Percentiles rank a stretch among this genome's conserved stretches.
Evolutionary conservation across 1,139 yeast genomes (phyloP).

Genomic region (Eremothecium sinecaudum): DNA sequence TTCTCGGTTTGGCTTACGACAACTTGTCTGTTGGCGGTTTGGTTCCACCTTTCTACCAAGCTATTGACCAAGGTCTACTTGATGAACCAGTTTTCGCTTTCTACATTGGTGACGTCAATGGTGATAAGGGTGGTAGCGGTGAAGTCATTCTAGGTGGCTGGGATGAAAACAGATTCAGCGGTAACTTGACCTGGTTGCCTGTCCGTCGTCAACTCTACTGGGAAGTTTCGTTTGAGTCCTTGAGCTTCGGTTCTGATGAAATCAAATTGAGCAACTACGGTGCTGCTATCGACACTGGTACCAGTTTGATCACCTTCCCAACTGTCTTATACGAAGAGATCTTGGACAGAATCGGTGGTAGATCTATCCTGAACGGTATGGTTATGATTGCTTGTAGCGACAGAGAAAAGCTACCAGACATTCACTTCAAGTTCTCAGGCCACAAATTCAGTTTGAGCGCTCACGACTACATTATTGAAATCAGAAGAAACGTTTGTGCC

Average conservation of each 20-base stretch:
- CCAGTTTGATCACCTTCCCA: slow-evolving; percentile 90
- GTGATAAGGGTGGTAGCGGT: slow-evolving; percentile 59
- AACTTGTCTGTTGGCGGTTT: slow-evolving; percentile 78
- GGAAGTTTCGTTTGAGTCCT: slow-evolving; percentile 90
- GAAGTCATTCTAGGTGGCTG: slow-evolving; percentile 91
- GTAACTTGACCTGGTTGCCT: slow-evolving; percentile 88
- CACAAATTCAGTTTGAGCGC: slow-evolving; percentile 83
- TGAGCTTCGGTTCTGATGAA: slow-evolving; percentile 83
- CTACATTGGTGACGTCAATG: slow-evolving; percentile 71
- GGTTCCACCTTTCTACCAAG: slow-evolving; percentile 91
- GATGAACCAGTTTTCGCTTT: slow-evolving; percentile 83
- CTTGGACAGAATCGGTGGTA: slow-evolving; percentile 73
- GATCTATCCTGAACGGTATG: slow-evolving; percentile 95
- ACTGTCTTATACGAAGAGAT: slow-evolving; percentile 87
- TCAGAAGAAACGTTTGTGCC: slow-evolving; percentile 77
- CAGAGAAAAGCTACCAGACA: slow-evolving; percentile 77
- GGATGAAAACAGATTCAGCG: slow-evolving; percentile 63
- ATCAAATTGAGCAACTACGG: slow-evolving; percentile 78
- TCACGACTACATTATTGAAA: slow-evolving; percentile 85
- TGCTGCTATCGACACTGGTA: slow-evolving; percentile 98
- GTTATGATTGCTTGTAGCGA: slow-evolving; percentile 81
- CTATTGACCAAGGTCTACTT: slow-evolving; percentile 67
- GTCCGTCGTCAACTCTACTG: slow-evolving; percentile 99
- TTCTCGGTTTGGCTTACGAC: slow-evolving; percentile 78
- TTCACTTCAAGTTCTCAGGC: slow-evolving; percentile 82